Conservation (phyloP, 2,329 filamentous ascomycete genomes). For the Colletotrichum ledebouriae region DNA sequence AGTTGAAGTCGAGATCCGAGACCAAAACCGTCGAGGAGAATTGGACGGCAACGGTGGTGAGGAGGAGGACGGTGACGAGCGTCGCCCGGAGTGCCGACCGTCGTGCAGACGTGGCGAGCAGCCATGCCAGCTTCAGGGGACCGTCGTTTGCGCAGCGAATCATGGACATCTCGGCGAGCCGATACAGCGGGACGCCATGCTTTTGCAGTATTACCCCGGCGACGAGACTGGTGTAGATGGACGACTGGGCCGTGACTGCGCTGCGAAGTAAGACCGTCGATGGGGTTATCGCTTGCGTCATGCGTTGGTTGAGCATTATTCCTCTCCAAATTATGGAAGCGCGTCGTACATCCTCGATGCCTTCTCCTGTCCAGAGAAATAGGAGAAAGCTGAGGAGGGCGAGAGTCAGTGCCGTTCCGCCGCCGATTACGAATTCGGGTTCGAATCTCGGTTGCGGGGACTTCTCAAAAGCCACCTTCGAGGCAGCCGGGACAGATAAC, state of each 20-base stretch:
- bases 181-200: conserved; percentile 44
- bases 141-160: conserved; percentile 45
- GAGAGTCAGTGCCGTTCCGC: conserved; percentile 42
- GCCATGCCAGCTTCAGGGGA: conserved; percentile 43
- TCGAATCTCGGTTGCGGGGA: neutral
- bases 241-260: conserved; percentile 42
- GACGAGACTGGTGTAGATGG: conserved; percentile 45
- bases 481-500: neutral
- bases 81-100: neutral
- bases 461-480: conserved; percentile 14
- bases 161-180: conserved; percentile 45
- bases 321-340: conserved; percentile 42
- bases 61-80: neutral
- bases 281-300: conserved; percentile 45
- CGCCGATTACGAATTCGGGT: conserved; percentile 25
- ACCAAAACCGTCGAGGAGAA: no score
- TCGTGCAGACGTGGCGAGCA: conserved; percentile 38
- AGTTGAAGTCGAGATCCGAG: no score
- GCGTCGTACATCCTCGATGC: conserved; percentile 31
- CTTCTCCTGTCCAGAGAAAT: conserved; percentile 44
- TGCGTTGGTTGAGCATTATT: conserved; percentile 42
- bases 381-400: conserved; percentile 43
- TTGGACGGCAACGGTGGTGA: no score
- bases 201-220: conserved; percentile 45
- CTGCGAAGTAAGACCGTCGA: conserved; percentile 43